Conservation (phyloP, 805 yeast species). For the Wickerhamia fluorescens region DNA sequence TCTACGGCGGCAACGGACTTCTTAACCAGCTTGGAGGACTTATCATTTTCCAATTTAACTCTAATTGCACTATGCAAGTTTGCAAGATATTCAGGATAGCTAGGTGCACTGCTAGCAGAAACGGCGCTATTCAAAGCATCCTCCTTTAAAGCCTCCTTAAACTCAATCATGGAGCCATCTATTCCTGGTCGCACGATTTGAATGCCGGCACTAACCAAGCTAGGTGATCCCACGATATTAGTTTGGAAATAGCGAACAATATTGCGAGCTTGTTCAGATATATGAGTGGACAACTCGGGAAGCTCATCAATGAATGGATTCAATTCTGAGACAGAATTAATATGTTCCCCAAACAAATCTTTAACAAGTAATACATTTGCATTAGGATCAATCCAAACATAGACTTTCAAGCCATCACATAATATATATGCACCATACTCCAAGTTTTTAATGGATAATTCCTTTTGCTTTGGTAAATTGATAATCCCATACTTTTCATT, state of each 20-base stretch:
- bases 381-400: conserved; percentile 62
- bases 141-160: conserved; percentile 62
- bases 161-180: conserved; percentile 49
- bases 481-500: conserved; percentile 30
- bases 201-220: conserved; percentile 35
- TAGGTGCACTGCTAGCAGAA: conserved; percentile 35
- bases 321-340: conserved; percentile 39
- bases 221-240: conserved; percentile 20
- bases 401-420: conserved; percentile 57
- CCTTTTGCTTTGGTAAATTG: conserved; percentile 43
- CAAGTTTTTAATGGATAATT: conserved; percentile 36
- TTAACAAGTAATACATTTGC: conserved; percentile 59
- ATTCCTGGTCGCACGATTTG: conserved; percentile 58
- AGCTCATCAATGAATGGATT: conserved; percentile 48
- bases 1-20: conserved; percentile 21
- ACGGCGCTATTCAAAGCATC: conserved; percentile 45
- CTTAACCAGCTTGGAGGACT: conserved; percentile 21
- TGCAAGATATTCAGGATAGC: conserved; percentile 61
- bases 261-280: conserved; percentile 61
- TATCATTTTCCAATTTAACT: conserved; percentile 44
- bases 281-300: conserved; percentile 63
- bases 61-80: conserved; percentile 60
- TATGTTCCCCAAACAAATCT: conserved; percentile 63
- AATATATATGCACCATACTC: conserved; percentile 73
- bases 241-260: conserved; percentile 48